phyloP scores from a whole-genome alignment of 1,284 basidiomycete genomes.

The Apiotrichum veenhuisii region DNA sequence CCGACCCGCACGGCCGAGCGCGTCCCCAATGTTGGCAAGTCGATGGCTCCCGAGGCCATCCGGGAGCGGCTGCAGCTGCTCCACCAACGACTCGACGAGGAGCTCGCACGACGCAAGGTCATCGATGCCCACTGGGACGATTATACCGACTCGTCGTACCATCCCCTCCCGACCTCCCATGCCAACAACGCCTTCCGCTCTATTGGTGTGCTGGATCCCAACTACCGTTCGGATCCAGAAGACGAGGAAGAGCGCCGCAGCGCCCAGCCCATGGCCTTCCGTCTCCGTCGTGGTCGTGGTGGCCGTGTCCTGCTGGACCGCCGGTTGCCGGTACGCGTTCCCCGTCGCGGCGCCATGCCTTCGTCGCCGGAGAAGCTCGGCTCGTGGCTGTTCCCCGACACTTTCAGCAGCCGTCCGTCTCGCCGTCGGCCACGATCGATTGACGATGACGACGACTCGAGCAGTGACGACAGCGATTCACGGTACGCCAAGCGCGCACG shows the following conservation, averaged over 20 bases:
- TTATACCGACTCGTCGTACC: slow-evolving; percentile 70
- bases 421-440: slow-evolving; percentile 33
- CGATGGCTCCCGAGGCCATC: slow-evolving; percentile 41
- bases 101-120: slow-evolving; percentile 61
- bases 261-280: slow-evolving; percentile 53
- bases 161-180: slow-evolving; percentile 55
- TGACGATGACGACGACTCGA: slow-evolving; percentile 29
- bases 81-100: slow-evolving; percentile 63
- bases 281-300: slow-evolving; percentile 73
- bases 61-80: slow-evolving; percentile 62
- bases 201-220: slow-evolving; percentile 41
- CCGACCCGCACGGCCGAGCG: slow-evolving; percentile 26
- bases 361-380: slow-evolving; percentile 21
- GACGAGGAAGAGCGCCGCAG: slow-evolving; percentile 31
- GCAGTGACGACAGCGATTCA: slow-evolving; percentile 12
- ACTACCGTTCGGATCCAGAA: slow-evolving; percentile 28
- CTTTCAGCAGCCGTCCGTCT: slow-evolving; percentile 9
- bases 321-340: slow-evolving; percentile 49
- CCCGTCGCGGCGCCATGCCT: slow-evolving; percentile 26
- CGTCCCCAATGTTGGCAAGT: slow-evolving; percentile 25
- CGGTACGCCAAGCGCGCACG: slow-evolving; percentile 23
- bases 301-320: slow-evolving; percentile 77
- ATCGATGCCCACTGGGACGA: slow-evolving; percentile 80
- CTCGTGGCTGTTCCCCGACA: slow-evolving; percentile 38
- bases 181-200: slow-evolving; percentile 50